Conservation (phyloP, 2,329 filamentous ascomycete species). For the Domatiomyces catenatus region DNA sequence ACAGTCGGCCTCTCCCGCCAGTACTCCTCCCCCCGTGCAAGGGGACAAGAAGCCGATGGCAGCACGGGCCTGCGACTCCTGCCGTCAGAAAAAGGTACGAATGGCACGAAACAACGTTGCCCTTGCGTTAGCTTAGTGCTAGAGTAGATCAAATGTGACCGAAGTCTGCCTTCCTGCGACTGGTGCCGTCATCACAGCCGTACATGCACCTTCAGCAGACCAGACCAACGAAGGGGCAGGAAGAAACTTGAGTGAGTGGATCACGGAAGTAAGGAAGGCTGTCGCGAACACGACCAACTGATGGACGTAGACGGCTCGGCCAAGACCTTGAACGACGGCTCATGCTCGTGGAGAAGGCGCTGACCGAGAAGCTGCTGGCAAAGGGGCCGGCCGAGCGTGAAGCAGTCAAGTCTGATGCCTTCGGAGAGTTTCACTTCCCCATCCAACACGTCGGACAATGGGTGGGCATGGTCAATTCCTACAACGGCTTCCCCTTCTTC, state of each 20-base stretch:
- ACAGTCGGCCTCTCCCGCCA: background rate
- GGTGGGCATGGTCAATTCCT: conserved; percentile 32
- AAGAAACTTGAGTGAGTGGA: conserved; percentile 12
- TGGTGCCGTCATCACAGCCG: conserved; percentile 1
- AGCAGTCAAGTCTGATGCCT: conserved; percentile 3
- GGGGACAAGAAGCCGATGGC: background rate
- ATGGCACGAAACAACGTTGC: background rate
- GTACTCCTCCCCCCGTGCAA: background rate
- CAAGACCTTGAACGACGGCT: conserved; percentile 25
- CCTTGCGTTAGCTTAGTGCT: background rate
- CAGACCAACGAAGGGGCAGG: conserved; percentile 18
- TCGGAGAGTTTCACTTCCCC: conserved; percentile 19
- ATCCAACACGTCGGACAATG: conserved; percentile 35
- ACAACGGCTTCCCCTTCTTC: conserved; percentile 37
- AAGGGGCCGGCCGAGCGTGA: background rate
- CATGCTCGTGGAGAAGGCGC: conserved; percentile 26
- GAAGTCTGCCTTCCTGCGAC: background rate
- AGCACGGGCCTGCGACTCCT: conserved; percentile 32
- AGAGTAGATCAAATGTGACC: conserved; percentile 34
- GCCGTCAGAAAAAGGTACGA: conserved; percentile 34
- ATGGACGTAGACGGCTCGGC: conserved; percentile 13
- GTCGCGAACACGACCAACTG: conserved; percentile 1
- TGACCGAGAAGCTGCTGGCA: conserved; percentile 20
- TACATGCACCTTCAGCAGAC: conserved; percentile 33
- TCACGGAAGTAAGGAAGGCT: background rate